phyloP scores from a whole-genome alignment of 1,139 yeast genomes.

The Arxiozyma telluris region DNA sequence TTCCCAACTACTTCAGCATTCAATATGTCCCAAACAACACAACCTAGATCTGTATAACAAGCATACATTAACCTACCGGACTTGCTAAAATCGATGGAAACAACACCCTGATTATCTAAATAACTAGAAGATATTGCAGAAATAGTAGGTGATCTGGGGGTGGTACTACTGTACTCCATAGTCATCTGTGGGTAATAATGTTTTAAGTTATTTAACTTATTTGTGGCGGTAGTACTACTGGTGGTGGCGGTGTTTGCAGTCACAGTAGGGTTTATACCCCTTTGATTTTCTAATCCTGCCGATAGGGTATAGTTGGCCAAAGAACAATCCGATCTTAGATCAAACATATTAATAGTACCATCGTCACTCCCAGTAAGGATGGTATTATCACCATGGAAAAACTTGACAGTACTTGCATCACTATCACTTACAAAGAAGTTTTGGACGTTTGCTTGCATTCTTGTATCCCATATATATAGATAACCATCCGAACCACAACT shows the following conservation, averaged over 20 bases:
- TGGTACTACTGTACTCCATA: slow-evolving; percentile 9
- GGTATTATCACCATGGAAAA: slow-evolving; percentile 65
- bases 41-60: slow-evolving; percentile 68
- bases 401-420: slow-evolving; percentile 59
- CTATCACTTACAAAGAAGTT: slow-evolving; percentile 52
- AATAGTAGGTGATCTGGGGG: slow-evolving; percentile 13
- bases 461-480: slow-evolving; percentile 63
- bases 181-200: slow-evolving; percentile 11
- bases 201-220: no score
- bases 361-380: slow-evolving; percentile 73
- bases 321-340: slow-evolving; percentile 69
- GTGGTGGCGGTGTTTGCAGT: neutral
- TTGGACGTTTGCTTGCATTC: slow-evolving; percentile 47
- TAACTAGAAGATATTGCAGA: slow-evolving; percentile 22
- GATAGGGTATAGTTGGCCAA: slow-evolving; percentile 45
- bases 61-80: slow-evolving; percentile 71
- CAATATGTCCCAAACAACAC: slow-evolving; percentile 72
- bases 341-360: slow-evolving; percentile 63
- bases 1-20: slow-evolving; percentile 58
- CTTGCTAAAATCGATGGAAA: slow-evolving; percentile 61
- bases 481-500: slow-evolving; percentile 74
- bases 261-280: slow-evolving; percentile 1
- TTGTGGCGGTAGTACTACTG: neutral
- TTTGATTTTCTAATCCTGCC: slow-evolving; percentile 14
- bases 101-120: slow-evolving; percentile 54